A percentile compares a stretch with the other conserved stretches of the same genome.
Evolutionary conservation across 257 asterid genomes (phyloP).

Genomic region (Sherardia arvensis): DNA sequence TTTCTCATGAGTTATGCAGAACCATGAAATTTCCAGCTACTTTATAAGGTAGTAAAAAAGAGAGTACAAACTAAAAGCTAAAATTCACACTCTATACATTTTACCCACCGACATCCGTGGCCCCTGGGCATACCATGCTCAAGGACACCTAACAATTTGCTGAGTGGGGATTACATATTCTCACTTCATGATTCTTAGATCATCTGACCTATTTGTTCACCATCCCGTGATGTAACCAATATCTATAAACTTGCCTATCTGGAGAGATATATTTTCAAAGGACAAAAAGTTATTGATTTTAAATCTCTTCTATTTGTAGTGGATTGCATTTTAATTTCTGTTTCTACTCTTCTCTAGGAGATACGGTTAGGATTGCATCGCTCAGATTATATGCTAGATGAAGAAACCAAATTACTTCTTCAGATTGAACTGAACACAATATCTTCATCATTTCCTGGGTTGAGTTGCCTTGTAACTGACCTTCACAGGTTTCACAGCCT

Average conservation of each 20-base stretch:
- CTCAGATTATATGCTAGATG: conserved; percentile 95
- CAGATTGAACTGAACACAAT: conserved; percentile 98
- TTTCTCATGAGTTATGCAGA: too few species aligned
- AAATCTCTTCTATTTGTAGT: too few species aligned
- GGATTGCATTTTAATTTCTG: conserved; percentile 19
- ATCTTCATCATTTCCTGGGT: conserved; percentile 90
- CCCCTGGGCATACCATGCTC: background rate
- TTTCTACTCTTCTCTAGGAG: conserved; percentile 34
- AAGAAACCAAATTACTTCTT: conserved; percentile 76
- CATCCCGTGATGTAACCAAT: too few species aligned
- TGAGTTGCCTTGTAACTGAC: conserved; percentile 79
- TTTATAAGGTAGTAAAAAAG: too few species aligned
- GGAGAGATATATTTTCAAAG: too few species aligned
- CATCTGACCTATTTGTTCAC: too few species aligned
- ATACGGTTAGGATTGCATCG: conserved; percentile 97
- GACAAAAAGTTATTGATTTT: too few species aligned
- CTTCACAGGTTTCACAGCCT: conserved; percentile 73
- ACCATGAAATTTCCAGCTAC: background rate
- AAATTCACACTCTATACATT: too few species aligned
- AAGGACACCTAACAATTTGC: background rate
- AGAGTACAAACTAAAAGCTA: too few species aligned
- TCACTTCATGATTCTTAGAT: background rate
- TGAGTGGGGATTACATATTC: background rate
- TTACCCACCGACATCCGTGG: too few species aligned
- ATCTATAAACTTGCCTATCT: background rate